Base-by-base conservation (phyloP, 306 rosid species). In the Vigna radiata region DNA sequence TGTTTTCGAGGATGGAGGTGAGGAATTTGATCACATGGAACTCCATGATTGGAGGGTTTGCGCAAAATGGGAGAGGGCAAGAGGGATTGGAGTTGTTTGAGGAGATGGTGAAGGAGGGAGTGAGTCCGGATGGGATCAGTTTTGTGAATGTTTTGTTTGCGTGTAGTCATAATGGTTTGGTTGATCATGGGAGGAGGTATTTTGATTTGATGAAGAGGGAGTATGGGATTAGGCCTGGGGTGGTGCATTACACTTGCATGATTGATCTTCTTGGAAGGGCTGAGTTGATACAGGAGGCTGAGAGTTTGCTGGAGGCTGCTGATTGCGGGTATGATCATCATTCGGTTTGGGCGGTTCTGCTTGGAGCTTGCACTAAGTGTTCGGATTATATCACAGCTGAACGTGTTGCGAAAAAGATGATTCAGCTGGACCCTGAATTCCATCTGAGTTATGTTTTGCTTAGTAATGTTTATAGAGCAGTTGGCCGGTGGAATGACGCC, bases 21-120 rank as follows among this genome's bases (percentile, higher is more conserved):
- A 86, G 86, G 77, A 94, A 89, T 79, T 82, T 90, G 91, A 94
- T 94, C 79, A 89, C 97, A 0, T 94, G 97, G 98, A 94, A 92
- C 81, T 81, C 93, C 0, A 94, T 94, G 97, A 88, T 94, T 13
- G 80, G 88, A 5, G 97, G 98, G 78, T 87, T 89, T 46, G 98
- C 92, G 13, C 97, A 92, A 68, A 94, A 94, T 48, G 98, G 97
- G 71, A 86, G 87, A 78, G 96, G 92, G 69, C 33, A 10, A 18
- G 93, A 88, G 79, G 96, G 90, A 27, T 78, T 90, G 72, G 60
- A 18, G 47, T 59, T 90, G 31, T 90, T 90, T 70, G 82, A 87
- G 59, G 87, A 74, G 59, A 89, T 94, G 97, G 81, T 89, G 18
- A 79, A 36, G 67, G 94, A 85, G 18, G 93, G 90, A 31, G 83